A percentile compares a stretch with the other conserved stretches of the same genome.
These are phyloP conservation scores for Neoconidiobolus thromboides DNA, from an alignment of 371 early-diverging fungal species.

Conservation along the genomic window DNA sequence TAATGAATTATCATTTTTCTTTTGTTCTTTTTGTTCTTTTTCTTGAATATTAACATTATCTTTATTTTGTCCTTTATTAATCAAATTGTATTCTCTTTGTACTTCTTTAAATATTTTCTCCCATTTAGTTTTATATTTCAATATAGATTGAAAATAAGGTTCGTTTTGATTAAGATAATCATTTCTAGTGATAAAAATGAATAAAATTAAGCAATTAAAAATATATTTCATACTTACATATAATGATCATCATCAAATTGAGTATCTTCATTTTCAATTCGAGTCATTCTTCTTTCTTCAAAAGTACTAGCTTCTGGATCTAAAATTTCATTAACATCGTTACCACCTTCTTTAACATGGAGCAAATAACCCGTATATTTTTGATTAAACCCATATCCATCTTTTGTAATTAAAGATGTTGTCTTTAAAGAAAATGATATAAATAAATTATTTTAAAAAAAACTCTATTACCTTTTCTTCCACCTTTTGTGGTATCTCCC, in stretches of 20 bases:
- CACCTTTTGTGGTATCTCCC: conserved; percentile 67
- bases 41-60: neutral
- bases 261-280: conserved; percentile 45
- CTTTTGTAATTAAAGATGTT: conserved; percentile 7
- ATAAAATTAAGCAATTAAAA: neutral
- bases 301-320: conserved; percentile 51
- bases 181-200: conserved; percentile 16
- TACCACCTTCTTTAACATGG: conserved; percentile 56
- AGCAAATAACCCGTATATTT: conserved; percentile 57
- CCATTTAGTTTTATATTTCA: conserved; percentile 51
- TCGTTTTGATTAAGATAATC: conserved; percentile 40
- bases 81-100: neutral
- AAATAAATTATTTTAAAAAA: neutral
- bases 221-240: conserved; percentile 24
- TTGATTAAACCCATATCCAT: conserved; percentile 79
- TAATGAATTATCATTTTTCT: neutral
- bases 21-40: neutral
- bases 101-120: neutral
- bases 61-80: neutral
- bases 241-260: conserved; percentile 86
- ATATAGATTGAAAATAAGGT: conserved; percentile 49
- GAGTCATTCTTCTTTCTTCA: conserved; percentile 32
- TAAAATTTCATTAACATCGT: conserved; percentile 61
- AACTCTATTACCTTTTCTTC: conserved; percentile 16
- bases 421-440: neutral